Conservation (phyloP, 306 rosid genomes). For the Sindora glabra region DNA sequence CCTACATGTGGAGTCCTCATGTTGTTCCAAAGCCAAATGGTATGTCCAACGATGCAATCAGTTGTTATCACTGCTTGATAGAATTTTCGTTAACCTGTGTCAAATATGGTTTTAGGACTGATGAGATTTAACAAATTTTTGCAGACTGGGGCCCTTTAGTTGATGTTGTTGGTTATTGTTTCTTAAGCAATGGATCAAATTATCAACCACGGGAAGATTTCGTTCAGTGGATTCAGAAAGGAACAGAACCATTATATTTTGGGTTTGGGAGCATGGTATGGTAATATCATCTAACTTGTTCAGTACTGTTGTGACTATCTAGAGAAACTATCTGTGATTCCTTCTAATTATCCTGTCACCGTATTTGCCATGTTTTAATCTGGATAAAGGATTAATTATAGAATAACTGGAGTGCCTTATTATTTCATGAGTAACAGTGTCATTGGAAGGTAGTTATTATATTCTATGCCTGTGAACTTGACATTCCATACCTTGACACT, state of each 20-base stretch:
- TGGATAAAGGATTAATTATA: not conserved
- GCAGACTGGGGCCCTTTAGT: conserved; percentile 95
- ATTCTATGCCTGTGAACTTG: conserved; percentile 1
- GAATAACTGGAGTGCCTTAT: not conserved
- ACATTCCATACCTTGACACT: not conserved
- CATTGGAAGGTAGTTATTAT: not conserved
- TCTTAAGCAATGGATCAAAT: conserved; percentile 66
- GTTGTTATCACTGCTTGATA: conserved; percentile 10
- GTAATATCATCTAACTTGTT: conserved; percentile 16
- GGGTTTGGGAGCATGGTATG: conserved; percentile 99
- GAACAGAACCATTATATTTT: conserved; percentile 74
- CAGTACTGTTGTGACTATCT: not conserved
- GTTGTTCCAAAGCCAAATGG: conserved; percentile 94
- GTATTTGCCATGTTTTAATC: not conserved
- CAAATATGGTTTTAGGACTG: conserved; percentile 15
- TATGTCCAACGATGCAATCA: conserved; percentile 20
- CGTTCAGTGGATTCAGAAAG: conserved; percentile 69
- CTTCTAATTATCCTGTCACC: not conserved
- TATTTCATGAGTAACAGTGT: not conserved
- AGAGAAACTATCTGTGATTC: not conserved
- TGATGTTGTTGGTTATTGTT: conserved; percentile 94
- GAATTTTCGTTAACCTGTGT: conserved; percentile 1
- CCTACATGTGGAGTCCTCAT: conserved; percentile 95
- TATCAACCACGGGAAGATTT: conserved; percentile 70
- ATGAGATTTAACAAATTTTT: conserved; percentile 21